Base-by-base conservation (phyloP, 2,329 filamentous ascomycete genomes). In the Botrytis pseudocinerea region DNA sequence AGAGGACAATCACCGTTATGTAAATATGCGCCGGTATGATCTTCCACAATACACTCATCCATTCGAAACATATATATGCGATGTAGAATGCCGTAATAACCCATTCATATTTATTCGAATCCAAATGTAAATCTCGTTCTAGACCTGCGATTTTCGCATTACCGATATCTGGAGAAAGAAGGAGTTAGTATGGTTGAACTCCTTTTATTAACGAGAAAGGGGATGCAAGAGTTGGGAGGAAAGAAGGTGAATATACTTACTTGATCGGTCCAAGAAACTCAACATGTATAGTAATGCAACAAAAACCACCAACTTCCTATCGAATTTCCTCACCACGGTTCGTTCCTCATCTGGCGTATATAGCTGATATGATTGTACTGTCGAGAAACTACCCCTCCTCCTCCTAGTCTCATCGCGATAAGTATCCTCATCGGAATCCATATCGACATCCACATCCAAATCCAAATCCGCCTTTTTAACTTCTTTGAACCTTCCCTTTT, bases 231-330 rank as follows among this genome's bases (percentile, higher is more conserved):
- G 46, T 32, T 4, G n/a, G 59, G 60, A 42, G 63, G 64, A 35
- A 40, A 60, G 46, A 62, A 22, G 54, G 70, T 63, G 44, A 20
- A 71, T 86, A 75, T 84, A 94, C 93, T 97, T 84, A 94, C 93
- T 97, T 28, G 93, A 95, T 76, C 94, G 87, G 82, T 97, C 94
- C 76, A 97, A 83, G 80, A 97, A 97, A 75, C 91, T 92, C 75
- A 97, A 85, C 85, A 97, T 88, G 80, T 96, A 98, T 20, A 97
- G 85, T 73, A 95, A 81, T 18, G 93, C 92, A 76, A 97, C 87
- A 80, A 97, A 97, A 1, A 93, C 81, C 9, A 97, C 93, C 70
- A 98, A 86, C 76, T 87, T 89, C 72, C 89, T 86, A 81, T 97
- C 94, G 77, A 97, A 89, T 83, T 93, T 94, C 79, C 85, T 86